Conservation (phyloP, 1,284 basidiomycete species). For the Coniferiporia sulphurascens region DNA sequence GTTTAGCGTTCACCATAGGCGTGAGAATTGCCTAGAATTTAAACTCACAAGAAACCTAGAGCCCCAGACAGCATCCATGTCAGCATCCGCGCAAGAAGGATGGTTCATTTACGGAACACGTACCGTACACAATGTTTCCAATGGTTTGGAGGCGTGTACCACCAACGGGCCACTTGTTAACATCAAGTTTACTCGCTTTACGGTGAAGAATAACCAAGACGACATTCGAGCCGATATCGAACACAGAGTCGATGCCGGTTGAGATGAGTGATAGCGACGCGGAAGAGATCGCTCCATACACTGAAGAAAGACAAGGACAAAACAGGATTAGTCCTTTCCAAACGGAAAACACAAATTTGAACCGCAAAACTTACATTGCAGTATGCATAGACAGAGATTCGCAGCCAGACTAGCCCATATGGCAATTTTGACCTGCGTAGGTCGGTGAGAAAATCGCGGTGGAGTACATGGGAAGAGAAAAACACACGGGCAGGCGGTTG, state of each 20-base stretch:
- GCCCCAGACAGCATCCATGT: too few relatives aligned
- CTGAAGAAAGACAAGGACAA: slow-evolving; percentile 32
- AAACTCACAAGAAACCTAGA: slow-evolving; percentile 66
- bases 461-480: background rate
- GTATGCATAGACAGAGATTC: slow-evolving; percentile 67
- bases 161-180: slow-evolving; percentile 87
- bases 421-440: slow-evolving; percentile 80
- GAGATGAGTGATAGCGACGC: slow-evolving; percentile 85
- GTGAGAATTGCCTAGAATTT: too few relatives aligned
- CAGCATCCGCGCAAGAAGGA: background rate
- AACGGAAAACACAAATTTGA: background rate
- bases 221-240: slow-evolving; percentile 89
- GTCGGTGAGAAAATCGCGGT: slow-evolving; percentile 22
- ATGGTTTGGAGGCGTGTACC: slow-evolving; percentile 89
- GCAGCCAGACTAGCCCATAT: slow-evolving; percentile 76
- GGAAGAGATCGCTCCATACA: slow-evolving; percentile 85
- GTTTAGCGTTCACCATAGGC: too few relatives aligned
- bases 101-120: too few relatives aligned
- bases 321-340: too few relatives aligned
- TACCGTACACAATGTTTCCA: slow-evolving; percentile 86
- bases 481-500: slow-evolving; percentile 57
- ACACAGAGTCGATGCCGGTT: slow-evolving; percentile 85
- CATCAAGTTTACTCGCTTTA: slow-evolving; percentile 68
- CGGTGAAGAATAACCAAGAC: slow-evolving; percentile 80
- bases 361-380: slow-evolving; percentile 53